Percentiles rank a stretch among this genome's conserved stretches.
These are phyloP conservation scores for Mucuna pruriens DNA, from an alignment of 306 rosid genomes.

Conservation along the genomic window DNA sequence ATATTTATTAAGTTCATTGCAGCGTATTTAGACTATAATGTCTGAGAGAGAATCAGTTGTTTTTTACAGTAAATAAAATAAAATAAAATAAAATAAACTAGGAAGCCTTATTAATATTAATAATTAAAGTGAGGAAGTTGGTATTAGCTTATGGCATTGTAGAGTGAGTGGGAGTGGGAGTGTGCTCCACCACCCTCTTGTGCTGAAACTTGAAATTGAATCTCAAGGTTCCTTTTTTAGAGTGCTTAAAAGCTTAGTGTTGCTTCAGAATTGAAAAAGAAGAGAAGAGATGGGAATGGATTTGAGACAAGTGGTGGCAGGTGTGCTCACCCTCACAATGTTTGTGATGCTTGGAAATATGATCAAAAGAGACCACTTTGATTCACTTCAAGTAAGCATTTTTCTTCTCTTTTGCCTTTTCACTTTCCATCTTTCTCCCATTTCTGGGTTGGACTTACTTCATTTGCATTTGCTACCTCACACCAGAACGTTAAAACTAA, in stretches of 20 bases:
- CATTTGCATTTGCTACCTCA: neutral
- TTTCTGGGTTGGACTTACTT: too few relatives aligned
- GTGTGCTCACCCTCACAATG: slow-evolving; percentile 73
- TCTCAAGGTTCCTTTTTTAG: neutral
- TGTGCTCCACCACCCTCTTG: neutral
- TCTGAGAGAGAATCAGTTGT: too few relatives aligned
- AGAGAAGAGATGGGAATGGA: slow-evolving; percentile 67
- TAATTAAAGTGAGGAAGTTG: neutral
- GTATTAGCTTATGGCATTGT: neutral
- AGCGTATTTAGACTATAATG: too few relatives aligned
- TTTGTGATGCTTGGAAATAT: slow-evolving; percentile 88
- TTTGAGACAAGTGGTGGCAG: slow-evolving; percentile 92
- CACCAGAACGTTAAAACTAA: too few relatives aligned
- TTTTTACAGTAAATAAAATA: too few relatives aligned
- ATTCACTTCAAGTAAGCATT: slow-evolving; percentile 54
- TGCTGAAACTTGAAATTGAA: neutral
- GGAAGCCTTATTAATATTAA: neutral
- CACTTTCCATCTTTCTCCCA: too few relatives aligned
- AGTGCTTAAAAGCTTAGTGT: neutral
- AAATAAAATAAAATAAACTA: too few relatives aligned
- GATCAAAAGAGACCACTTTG: slow-evolving; percentile 89
- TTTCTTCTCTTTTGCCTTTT: neutral
- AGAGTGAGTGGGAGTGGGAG: neutral
- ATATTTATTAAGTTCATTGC: too few relatives aligned
- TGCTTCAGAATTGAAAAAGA: neutral